Percentiles rank a stretch among this genome's conserved stretches.
Evolutionary conservation across 352 stramenopile genomes (phyloP).

Genomic region (Albugo candida): DNA sequence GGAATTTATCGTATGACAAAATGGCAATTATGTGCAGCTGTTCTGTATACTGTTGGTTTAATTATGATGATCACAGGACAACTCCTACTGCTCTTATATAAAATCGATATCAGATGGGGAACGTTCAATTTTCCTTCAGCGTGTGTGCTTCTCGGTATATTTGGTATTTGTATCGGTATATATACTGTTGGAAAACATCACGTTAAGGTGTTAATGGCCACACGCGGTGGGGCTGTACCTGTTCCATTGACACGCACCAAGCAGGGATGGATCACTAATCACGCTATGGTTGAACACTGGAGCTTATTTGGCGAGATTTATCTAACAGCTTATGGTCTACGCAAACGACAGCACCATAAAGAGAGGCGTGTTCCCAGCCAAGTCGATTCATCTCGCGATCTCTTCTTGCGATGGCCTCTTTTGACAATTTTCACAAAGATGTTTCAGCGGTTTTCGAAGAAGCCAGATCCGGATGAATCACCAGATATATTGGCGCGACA

Average conservation of each 20-base stretch:
- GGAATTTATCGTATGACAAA: conserved; percentile 55
- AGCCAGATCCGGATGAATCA: no score
- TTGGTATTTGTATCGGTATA: conserved; percentile 47
- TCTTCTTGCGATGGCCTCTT: no score
- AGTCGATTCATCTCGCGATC: conserved; percentile 4
- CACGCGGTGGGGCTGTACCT: conserved; percentile 48
- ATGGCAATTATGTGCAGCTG: conserved; percentile 51
- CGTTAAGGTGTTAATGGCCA: conserved; percentile 64
- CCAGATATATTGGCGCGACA: no score
- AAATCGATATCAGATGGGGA: conserved; percentile 52
- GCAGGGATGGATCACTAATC: conserved; percentile 64
- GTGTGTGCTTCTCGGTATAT: conserved; percentile 57
- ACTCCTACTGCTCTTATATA: conserved; percentile 44
- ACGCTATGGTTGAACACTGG: conserved; percentile 63
- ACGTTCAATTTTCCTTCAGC: conserved; percentile 52
- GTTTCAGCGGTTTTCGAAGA: no score
- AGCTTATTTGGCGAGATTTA: conserved; percentile 65
- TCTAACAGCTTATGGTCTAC: conserved; percentile 34
- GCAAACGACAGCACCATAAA: conserved; percentile 29
- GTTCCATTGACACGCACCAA: conserved; percentile 55
- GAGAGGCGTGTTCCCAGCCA: conserved; percentile 30
- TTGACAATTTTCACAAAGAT: no score
- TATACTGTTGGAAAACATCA: conserved; percentile 69
- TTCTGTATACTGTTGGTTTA: conserved; percentile 48
- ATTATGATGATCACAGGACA: conserved; percentile 35